Percentiles rank a stretch among this genome's conserved stretches.
phyloP scores from a whole-genome alignment of 768 basidiomycete genomes.

The Tephrocybe sp. region DNA sequence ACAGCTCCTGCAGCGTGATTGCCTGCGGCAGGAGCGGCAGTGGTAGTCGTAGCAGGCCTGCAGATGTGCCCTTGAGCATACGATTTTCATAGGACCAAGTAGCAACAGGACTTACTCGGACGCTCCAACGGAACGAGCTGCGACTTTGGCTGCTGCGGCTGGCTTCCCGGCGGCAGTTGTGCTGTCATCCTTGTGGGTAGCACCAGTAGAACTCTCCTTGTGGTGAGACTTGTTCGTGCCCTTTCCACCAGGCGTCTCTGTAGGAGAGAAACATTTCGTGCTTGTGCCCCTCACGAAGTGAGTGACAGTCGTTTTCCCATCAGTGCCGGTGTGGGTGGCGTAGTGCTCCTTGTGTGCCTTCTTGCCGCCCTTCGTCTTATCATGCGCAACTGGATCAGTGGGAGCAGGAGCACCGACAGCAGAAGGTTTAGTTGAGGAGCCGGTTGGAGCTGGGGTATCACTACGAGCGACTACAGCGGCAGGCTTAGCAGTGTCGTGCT shows the following conservation, averaged over 20 bases:
- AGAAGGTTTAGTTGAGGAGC: slow-evolving; percentile 1
- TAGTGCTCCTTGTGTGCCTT: not conserved
- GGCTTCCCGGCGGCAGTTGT: too few relatives aligned
- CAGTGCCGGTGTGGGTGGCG: not conserved
- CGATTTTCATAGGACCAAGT: too few relatives aligned
- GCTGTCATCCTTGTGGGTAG: too few relatives aligned
- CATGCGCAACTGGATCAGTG: slow-evolving; percentile 12
- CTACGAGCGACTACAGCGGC: slow-evolving; percentile 1
- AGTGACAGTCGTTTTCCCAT: not conserved
- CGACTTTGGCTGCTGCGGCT: too few relatives aligned
- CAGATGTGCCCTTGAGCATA: too few relatives aligned
- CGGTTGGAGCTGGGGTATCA: slow-evolving; percentile 14
- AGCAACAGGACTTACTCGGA: too few relatives aligned
- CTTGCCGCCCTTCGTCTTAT: not conserved
- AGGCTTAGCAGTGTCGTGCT: not conserved
- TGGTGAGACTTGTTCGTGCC: not conserved
- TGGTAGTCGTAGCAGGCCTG: slow-evolving; percentile 7
- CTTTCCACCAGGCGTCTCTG: not conserved
- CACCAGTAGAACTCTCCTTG: too few relatives aligned
- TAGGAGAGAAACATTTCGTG: not conserved
- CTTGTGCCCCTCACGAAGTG: not conserved
- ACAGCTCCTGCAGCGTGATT: not conserved
- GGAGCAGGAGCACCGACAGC: slow-evolving; percentile 9
- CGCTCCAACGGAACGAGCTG: too few relatives aligned
- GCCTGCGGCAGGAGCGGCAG: not conserved